Conservation (phyloP, 306 rosid species). For the Gastrolobium bilobum region DNA sequence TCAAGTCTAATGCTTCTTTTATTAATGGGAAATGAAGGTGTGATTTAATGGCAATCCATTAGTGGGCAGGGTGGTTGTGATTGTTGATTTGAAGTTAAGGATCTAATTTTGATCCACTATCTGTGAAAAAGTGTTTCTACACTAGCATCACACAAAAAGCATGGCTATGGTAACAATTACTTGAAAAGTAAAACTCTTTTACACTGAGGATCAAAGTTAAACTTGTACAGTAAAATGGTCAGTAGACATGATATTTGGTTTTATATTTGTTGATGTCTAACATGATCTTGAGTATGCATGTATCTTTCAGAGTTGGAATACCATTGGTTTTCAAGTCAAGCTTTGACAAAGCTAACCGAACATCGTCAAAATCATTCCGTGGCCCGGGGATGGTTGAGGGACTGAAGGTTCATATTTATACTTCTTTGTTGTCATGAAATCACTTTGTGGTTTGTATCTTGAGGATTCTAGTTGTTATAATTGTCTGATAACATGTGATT, state of each 20-base stretch:
- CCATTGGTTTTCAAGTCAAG: slow-evolving; percentile 96
- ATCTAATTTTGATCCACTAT: slow-evolving; percentile 17
- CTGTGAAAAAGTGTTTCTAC: neutral
- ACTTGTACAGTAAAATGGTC: neutral
- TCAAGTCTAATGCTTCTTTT: neutral
- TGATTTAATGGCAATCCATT: slow-evolving; percentile 29
- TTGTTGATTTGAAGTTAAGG: neutral
- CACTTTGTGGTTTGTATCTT: slow-evolving; percentile 36
- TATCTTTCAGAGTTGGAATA: slow-evolving; percentile 79
- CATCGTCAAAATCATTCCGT: slow-evolving; percentile 94
- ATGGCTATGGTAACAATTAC: slow-evolving; percentile 12
- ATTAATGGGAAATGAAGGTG: neutral
- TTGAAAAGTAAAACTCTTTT: slow-evolving; percentile 21
- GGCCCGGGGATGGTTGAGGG: slow-evolving; percentile 97
- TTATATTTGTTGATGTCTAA: slow-evolving; percentile 36
- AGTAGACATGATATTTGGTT: neutral
- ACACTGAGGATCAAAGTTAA: slow-evolving; percentile 8
- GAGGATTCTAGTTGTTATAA: slow-evolving; percentile 39
- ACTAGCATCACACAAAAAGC: neutral
- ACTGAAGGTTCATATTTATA: slow-evolving; percentile 67
- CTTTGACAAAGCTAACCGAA: slow-evolving; percentile 96
- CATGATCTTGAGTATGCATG: slow-evolving; percentile 30
- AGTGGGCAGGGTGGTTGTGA: no score
- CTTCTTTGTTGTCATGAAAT: slow-evolving; percentile 34
- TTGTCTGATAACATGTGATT: slow-evolving; percentile 20